A percentile compares a stretch with the other conserved stretches of the same genome.
Conservation (phyloP, 1,284 basidiomycete species). For the Trametes pubescens region DNA sequence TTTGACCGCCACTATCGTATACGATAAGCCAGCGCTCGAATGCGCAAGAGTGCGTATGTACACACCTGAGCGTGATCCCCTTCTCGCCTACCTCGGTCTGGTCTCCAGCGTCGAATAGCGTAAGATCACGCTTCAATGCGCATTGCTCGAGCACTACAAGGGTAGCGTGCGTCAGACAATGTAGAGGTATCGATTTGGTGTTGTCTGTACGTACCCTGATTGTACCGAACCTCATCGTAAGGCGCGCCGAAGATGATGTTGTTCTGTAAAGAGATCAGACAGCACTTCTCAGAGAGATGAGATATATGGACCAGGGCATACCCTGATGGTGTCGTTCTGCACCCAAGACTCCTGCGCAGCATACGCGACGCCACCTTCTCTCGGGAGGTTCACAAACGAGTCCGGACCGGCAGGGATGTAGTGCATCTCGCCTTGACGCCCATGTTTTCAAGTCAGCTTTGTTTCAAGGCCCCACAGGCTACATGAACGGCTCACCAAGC, state of each 20-base stretch:
- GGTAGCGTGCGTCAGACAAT: conserved; percentile 41
- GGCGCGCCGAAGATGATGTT: conserved; percentile 55
- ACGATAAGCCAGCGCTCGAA: conserved; percentile 24
- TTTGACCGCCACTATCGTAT: conserved; percentile 69
- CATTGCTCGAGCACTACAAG: conserved; percentile 66
- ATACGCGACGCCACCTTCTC: conserved; percentile 72
- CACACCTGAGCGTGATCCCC: conserved; percentile 61
- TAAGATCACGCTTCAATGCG: conserved; percentile 67
- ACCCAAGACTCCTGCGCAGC: conserved; percentile 85
- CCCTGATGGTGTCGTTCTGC: conserved; percentile 60
- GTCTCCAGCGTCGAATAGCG: conserved; percentile 77
- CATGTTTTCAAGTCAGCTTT: neutral
- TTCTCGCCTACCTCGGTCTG: conserved; percentile 76
- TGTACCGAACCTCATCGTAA: conserved; percentile 52
- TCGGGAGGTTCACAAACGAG: conserved; percentile 74
- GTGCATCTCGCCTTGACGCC: conserved; percentile 64
- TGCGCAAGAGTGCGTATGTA: neutral
- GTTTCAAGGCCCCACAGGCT: neutral
- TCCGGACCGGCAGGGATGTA: conserved; percentile 58
- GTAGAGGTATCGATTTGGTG: conserved; percentile 36
- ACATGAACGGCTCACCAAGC: conserved; percentile 46
- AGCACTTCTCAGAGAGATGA: neutral
- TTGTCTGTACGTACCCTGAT: conserved; percentile 45
- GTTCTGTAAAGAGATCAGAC: conserved; percentile 35
- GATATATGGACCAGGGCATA: conserved; percentile 19